These are phyloP conservation scores for Aureobasidium sp. DNA, from an alignment of 2,329 filamentous ascomycete genomes.

Conservation along the genomic window DNA sequence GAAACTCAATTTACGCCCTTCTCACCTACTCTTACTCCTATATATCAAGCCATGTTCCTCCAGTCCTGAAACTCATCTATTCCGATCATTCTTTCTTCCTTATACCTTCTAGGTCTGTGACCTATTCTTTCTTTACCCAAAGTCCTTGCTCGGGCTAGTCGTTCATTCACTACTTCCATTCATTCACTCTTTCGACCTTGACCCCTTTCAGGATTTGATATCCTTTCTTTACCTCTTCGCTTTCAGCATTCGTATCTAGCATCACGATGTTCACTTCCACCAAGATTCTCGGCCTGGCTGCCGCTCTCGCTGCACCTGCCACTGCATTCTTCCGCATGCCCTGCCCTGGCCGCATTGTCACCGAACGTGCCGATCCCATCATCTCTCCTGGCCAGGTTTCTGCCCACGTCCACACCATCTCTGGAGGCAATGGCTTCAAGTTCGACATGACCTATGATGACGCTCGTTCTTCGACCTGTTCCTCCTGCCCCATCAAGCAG, in stretches of 20 bases:
- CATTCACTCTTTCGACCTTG: constrained; percentile 12
- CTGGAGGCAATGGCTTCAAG: constrained; percentile 63
- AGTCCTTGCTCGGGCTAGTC: constrained; percentile 12
- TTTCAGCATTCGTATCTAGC: neutral
- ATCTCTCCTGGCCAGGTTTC: constrained; percentile 54
- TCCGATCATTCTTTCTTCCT: constrained; percentile 4
- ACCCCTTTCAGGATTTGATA: constrained; percentile 15
- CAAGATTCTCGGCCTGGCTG: constrained; percentile 18
- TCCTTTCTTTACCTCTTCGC: constrained; percentile 6
- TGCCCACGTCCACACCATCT: constrained; percentile 60
- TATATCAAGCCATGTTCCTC: constrained; percentile 15
- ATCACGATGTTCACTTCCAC: constrained; percentile 15
- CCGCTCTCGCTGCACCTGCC: constrained; percentile 31
- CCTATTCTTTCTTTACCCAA: constrained; percentile 15
- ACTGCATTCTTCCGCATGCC: constrained; percentile 67
- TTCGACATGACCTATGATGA: constrained; percentile 54
- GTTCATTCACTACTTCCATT: constrained; percentile 11
- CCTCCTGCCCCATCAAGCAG: constrained; percentile 59
- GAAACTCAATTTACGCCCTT: constrained; percentile 13
- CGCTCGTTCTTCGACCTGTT: constrained; percentile 58
- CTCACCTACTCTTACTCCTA: constrained; percentile 14
- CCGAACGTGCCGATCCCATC: constrained; percentile 60
- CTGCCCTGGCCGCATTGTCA: constrained; percentile 55
- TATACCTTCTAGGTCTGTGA: constrained; percentile 16
- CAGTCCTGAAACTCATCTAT: constrained; percentile 2